Evolutionary conservation across 202 grass and related monocot genomes (phyloP).

Genomic region (Alloteropsis angusta): DNA sequence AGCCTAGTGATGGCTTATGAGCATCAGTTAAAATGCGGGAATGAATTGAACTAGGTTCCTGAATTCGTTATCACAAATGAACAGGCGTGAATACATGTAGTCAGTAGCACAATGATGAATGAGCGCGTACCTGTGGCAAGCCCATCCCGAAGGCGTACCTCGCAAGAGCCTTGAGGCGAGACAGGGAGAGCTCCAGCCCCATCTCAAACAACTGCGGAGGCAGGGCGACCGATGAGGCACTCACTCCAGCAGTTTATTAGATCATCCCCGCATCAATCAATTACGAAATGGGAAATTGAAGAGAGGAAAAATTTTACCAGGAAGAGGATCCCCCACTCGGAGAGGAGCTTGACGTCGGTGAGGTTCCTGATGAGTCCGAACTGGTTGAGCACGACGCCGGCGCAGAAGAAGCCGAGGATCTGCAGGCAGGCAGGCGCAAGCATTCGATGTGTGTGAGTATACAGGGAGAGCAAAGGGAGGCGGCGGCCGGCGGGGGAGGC

Average conservation of each 20-base stretch:
- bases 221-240: not conserved
- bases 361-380: constrained; percentile 97
- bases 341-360: constrained; percentile 90
- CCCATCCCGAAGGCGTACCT: constrained; percentile 94
- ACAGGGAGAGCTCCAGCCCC: constrained; percentile 93
- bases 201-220: constrained; percentile 84
- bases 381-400: constrained; percentile 89
- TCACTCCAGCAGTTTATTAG: not conserved
- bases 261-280: too few relatives aligned
- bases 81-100: not conserved
- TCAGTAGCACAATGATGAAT: not conserved
- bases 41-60: not conserved
- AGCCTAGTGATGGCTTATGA: not conserved
- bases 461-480: not conserved
- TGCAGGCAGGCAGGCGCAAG: too few relatives aligned
- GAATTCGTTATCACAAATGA: not conserved
- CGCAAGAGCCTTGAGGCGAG: constrained; percentile 90
- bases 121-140: constrained; percentile 61
- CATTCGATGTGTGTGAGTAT: not conserved
- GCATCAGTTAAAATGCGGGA: not conserved
- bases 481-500: not conserved
- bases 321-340: constrained; percentile 98
- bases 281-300: not conserved
- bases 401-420: constrained; percentile 99
- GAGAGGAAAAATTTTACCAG: constrained; percentile 32